These are phyloP conservation scores for Helminthosporium solani DNA, from an alignment of 2,329 filamentous ascomycete genomes.

Conservation along the genomic window DNA sequence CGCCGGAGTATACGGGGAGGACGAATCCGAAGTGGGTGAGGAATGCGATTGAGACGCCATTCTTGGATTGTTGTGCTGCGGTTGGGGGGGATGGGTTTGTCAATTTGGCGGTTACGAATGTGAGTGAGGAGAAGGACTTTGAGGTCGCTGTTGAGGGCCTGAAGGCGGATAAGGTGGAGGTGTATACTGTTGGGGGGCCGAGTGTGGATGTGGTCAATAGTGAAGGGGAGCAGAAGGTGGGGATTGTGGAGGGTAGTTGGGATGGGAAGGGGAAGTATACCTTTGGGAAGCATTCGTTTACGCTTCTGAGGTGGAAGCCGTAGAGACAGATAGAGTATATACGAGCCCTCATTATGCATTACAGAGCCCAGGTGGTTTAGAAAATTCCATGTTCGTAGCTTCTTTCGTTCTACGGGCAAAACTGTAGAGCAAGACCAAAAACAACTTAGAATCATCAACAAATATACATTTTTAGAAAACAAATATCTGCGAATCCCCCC, in stretches of 20 bases:
- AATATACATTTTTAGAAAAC: background rate
- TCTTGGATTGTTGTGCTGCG: constrained; percentile 66
- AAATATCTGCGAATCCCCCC: background rate
- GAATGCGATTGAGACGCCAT: constrained; percentile 67
- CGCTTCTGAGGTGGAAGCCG: constrained; percentile 60
- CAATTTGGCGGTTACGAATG: constrained; percentile 72
- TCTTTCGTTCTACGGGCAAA: too few relatives aligned
- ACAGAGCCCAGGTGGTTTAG: too few relatives aligned
- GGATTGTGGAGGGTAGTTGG: constrained; percentile 63
- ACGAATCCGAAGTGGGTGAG: constrained; percentile 67
- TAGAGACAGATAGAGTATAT: background rate
- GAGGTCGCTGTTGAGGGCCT: constrained; percentile 62
- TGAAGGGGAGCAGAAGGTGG: constrained; percentile 62
- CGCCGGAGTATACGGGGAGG: constrained; percentile 64
- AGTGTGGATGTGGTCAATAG: constrained; percentile 62
- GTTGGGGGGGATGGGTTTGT: constrained; percentile 61
- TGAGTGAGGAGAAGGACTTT: constrained; percentile 61
- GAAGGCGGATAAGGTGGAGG: constrained; percentile 50
- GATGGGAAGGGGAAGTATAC: constrained; percentile 61
- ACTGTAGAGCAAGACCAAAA: too few relatives aligned
- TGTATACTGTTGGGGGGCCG: constrained; percentile 63
- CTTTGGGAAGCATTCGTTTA: constrained; percentile 71
- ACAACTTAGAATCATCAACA: too few relatives aligned
- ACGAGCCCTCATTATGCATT: too few relatives aligned
- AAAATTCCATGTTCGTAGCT: too few relatives aligned